A percentile compares a stretch with the other conserved stretches of the same genome.
Conservation (phyloP, 2,329 filamentous ascomycete genomes). For the Colletotrichum sp. region DNA sequence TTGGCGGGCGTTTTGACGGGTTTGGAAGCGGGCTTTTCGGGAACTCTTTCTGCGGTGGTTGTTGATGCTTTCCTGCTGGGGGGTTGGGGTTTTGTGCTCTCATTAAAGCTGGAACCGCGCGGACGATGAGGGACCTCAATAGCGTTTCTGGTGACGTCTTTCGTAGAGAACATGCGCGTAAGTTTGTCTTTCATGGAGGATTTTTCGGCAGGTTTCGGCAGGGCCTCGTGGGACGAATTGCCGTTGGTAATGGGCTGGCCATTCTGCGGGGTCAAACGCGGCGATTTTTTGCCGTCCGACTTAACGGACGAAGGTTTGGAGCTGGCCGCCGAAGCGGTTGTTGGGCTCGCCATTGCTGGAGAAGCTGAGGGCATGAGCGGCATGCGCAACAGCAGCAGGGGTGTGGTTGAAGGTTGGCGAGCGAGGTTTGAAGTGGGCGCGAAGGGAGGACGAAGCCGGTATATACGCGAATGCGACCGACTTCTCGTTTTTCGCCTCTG, state of each 20-base stretch:
- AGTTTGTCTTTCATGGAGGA: conserved; percentile 68
- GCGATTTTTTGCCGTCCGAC: conserved; percentile 47
- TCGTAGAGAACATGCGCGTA: conserved; percentile 69
- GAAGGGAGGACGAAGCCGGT: conserved; percentile 1
- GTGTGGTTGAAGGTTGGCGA: neutral
- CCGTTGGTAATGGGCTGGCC: conserved; percentile 29
- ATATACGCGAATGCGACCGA: conserved; percentile 14
- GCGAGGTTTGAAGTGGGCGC: neutral
- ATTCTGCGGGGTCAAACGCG: conserved; percentile 42
- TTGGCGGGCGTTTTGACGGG: conserved; percentile 37
- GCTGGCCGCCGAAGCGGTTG: conserved; percentile 40
- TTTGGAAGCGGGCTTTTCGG: conserved; percentile 35
- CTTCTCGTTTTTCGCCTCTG: neutral
- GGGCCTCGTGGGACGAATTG: conserved; percentile 31
- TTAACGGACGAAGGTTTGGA: conserved; percentile 56
- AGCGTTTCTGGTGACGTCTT: conserved; percentile 48
- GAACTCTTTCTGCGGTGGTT: conserved; percentile 28
- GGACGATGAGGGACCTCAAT: conserved; percentile 38
- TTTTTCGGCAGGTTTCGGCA: conserved; percentile 51
- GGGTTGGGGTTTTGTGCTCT: conserved; percentile 43
- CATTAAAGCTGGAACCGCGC: conserved; percentile 35
- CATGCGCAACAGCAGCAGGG: neutral
- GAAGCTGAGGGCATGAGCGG: conserved; percentile 19
- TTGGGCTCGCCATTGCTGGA: conserved; percentile 19
- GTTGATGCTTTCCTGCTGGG: conserved; percentile 34